A percentile compares a stretch with the other conserved stretches of the same genome.
Conservation (phyloP, 2,329 filamentous ascomycete species). For the Huntiella moniliformis region DNA sequence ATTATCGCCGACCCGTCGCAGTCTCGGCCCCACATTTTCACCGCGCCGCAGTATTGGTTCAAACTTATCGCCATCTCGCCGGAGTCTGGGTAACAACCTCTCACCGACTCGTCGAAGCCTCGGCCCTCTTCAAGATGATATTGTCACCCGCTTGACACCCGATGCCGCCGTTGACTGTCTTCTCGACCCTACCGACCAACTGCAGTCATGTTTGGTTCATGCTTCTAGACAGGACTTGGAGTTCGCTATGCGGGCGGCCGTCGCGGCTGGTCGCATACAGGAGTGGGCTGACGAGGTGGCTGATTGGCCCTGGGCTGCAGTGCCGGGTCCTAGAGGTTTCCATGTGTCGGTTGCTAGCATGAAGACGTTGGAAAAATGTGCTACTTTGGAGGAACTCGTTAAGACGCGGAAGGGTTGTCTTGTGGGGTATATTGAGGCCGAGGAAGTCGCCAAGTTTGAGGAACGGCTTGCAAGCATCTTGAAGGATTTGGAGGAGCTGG, state of each 20-base stretch:
- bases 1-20: conserved; percentile 27
- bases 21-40: conserved; percentile 9
- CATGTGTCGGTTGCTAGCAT: conserved; percentile 16
- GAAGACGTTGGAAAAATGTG: conserved; percentile 3
- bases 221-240: conserved; percentile 49
- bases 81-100: too few relatives aligned
- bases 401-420: conserved; percentile 2
- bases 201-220: conserved; percentile 41
- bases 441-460: conserved; percentile 50
- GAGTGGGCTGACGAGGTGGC: conserved; percentile 58
- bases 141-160: conserved; percentile 43
- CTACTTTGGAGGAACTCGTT: conserved; percentile 5
- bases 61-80: too few relatives aligned
- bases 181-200: conserved; percentile 29
- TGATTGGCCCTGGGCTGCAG: conserved; percentile 36
- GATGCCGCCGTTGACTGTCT: conserved; percentile 42
- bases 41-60: too few relatives aligned
- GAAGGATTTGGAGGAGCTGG: conserved; percentile 46
- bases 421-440: conserved; percentile 50
- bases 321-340: conserved; percentile 33
- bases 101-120: conserved; percentile 18
- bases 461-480: conserved; percentile 55
- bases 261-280: conserved; percentile 51
- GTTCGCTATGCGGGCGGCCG: conserved; percentile 50
- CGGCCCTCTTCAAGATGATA: conserved; percentile 27